Percentiles rank a stretch among this genome's conserved stretches.
Conservation (phyloP, 495 filamentous ascomycete genomes). For the Aspergillus ostianus region DNA sequence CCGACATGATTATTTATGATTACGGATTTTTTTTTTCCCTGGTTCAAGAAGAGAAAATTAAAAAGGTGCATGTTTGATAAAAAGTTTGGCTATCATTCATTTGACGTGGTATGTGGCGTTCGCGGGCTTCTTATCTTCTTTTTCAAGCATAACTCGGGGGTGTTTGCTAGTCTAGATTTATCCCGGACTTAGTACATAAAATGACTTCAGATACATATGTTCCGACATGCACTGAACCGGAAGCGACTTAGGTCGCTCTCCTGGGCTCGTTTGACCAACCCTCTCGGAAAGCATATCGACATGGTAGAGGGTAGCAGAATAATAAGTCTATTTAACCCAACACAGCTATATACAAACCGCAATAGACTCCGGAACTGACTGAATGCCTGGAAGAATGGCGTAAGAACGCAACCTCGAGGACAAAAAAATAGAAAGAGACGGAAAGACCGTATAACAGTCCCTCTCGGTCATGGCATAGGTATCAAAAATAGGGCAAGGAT, state of each 20-base stretch:
- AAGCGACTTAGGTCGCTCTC: not conserved
- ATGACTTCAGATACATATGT: not conserved
- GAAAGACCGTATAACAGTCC: not conserved
- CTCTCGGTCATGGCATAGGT: not conserved
- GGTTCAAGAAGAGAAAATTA: not conserved
- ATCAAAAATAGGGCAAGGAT: not conserved
- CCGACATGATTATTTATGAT: slow-evolving; percentile 19
- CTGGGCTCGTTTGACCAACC: not conserved
- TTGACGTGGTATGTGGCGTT: not conserved
- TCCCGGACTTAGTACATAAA: not conserved
- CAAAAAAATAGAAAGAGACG: not conserved
- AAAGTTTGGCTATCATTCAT: slow-evolving; percentile 7
- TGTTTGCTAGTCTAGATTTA: not conserved
- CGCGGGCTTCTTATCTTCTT: not conserved
- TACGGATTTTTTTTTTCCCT: not conserved
- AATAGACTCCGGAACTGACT: not conserved
- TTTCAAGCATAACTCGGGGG: not conserved
- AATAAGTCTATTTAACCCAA: slow-evolving; percentile 9
- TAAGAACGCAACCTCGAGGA: not conserved
- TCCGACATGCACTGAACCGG: not conserved
- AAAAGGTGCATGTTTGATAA: not conserved
- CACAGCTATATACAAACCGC: slow-evolving; percentile 15
- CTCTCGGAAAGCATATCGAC: not conserved
- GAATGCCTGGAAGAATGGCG: not conserved
- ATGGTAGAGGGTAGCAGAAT: not conserved